Evolutionary conservation across 345 rosid species (phyloP).

Genomic region (Lumnitzera racemosa): DNA sequence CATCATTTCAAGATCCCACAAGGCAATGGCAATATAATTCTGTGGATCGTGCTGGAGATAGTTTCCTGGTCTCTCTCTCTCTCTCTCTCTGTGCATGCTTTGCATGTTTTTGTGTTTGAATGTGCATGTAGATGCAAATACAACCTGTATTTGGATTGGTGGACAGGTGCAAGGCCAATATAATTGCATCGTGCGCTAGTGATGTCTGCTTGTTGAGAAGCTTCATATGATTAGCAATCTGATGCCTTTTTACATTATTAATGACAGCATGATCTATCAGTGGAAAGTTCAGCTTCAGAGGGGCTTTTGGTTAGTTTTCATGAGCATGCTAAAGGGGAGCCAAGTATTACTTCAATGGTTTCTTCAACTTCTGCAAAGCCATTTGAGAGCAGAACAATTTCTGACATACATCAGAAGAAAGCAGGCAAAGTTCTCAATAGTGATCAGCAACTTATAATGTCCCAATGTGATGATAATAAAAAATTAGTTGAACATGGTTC

Average conservation of each 20-base stretch:
- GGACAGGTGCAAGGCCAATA: too few relatives aligned
- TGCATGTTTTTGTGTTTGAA: slow-evolving; percentile 1
- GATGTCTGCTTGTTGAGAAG: too few relatives aligned
- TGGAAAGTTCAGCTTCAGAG: slow-evolving; percentile 31
- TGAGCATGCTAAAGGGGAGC: slow-evolving; percentile 27
- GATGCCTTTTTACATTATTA: slow-evolving; percentile 4
- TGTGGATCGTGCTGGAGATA: slow-evolving; percentile 33
- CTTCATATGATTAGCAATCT: slow-evolving; percentile 2
- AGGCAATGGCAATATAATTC: slow-evolving; percentile 31
- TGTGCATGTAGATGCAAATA: neutral
- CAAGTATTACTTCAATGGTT: slow-evolving; percentile 21
- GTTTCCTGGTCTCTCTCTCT: slow-evolving; percentile 40
- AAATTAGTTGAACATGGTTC: slow-evolving; percentile 20
- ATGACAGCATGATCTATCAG: slow-evolving; percentile 44
- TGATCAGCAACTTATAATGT: slow-evolving; percentile 25
- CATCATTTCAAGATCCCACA: slow-evolving; percentile 45
- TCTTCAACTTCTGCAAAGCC: slow-evolving; percentile 24
- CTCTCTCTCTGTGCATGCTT: slow-evolving; percentile 4
- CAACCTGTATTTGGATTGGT: too few relatives aligned
- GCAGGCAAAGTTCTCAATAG: slow-evolving; percentile 28
- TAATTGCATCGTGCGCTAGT: too few relatives aligned
- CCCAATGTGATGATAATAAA: slow-evolving; percentile 29
- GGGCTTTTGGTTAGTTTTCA: slow-evolving; percentile 25
- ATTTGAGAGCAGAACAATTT: slow-evolving; percentile 22
- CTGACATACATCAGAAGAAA: slow-evolving; percentile 21